phyloP scores from a whole-genome alignment of 1,139 yeast species.

The Sugiyamaella xylanicola region DNA sequence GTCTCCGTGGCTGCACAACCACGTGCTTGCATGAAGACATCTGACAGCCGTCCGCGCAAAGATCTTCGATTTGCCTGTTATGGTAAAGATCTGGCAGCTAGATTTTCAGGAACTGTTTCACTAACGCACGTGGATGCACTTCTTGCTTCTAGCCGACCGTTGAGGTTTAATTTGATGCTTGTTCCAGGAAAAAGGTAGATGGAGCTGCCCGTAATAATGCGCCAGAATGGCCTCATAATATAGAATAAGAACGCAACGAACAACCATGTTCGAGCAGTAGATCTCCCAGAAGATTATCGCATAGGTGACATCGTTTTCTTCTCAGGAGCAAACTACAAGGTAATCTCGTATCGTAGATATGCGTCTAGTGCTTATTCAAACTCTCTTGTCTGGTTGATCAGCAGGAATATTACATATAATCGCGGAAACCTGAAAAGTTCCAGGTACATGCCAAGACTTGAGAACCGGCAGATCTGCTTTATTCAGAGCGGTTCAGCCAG shows the following conservation, averaged over 20 bases:
- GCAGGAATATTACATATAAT: background rate
- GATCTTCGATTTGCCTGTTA: background rate
- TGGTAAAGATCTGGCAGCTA: background rate
- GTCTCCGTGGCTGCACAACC: background rate
- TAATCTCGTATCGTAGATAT: too few species aligned
- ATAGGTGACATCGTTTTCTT: too few species aligned
- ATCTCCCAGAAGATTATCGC: too few species aligned
- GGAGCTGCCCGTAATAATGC: too few species aligned
- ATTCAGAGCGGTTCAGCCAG: background rate
- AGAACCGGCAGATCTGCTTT: background rate
- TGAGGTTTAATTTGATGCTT: background rate
- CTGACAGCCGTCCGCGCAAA: background rate
- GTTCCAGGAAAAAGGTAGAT: background rate
- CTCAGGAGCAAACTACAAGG: too few species aligned
- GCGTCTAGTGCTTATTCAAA: too few species aligned
- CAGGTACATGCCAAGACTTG: conserved; percentile 6
- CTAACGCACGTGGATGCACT: conserved; percentile 7
- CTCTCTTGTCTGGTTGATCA: too few species aligned
- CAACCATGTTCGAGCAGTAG: too few species aligned
- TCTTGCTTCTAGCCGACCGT: background rate
- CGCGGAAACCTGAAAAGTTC: background rate
- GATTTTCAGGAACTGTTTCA: background rate
- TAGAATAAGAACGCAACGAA: too few species aligned
- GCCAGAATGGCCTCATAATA: too few species aligned
- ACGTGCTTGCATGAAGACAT: background rate